A percentile compares a stretch with the other conserved stretches of the same genome.
Conservation (phyloP, 2,329 filamentous ascomycete genomes). For the Venturia aucupariae region DNA sequence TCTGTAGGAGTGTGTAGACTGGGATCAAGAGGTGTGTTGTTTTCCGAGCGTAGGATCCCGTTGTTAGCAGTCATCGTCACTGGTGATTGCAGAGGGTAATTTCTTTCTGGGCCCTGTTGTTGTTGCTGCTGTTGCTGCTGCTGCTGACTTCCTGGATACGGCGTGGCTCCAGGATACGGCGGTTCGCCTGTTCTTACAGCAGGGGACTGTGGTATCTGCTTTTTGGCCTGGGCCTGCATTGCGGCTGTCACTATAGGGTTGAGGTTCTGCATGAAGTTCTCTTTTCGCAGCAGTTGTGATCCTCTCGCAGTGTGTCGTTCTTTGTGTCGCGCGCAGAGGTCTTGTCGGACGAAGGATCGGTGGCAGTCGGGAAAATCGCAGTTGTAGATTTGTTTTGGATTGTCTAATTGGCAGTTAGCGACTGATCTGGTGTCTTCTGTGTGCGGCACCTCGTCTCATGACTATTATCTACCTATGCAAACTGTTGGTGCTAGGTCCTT, state of each 20-base stretch:
- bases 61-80: neutral
- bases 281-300: slow-evolving; percentile 66
- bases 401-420: slow-evolving; percentile 44
- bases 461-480: no score
- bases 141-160: slow-evolving; percentile 3
- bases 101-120: slow-evolving; percentile 7
- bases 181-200: slow-evolving; percentile 8
- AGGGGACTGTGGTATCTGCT: slow-evolving; percentile 6
- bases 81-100: slow-evolving; percentile 14
- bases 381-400: slow-evolving; percentile 87
- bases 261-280: slow-evolving; percentile 50
- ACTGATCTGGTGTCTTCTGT: neutral
- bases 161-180: slow-evolving; percentile 7
- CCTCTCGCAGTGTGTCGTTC: slow-evolving; percentile 51
- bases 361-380: slow-evolving; percentile 89
- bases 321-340: slow-evolving; percentile 65
- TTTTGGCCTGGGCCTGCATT: slow-evolving; percentile 23
- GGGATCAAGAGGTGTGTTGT: slow-evolving; percentile 26
- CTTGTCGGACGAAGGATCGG: slow-evolving; percentile 84
- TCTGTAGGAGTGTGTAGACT: slow-evolving; percentile 26
- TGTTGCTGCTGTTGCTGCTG: neutral
- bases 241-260: slow-evolving; percentile 34
- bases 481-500: no score
- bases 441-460: neutral
- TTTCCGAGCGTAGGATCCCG: slow-evolving; percentile 19